Evolutionary conservation across 768 basidiomycete genomes (phyloP), one percentile per base, ranked within the genome.

Genomic region (Rhodotorula sphaerocarpa): DNA sequence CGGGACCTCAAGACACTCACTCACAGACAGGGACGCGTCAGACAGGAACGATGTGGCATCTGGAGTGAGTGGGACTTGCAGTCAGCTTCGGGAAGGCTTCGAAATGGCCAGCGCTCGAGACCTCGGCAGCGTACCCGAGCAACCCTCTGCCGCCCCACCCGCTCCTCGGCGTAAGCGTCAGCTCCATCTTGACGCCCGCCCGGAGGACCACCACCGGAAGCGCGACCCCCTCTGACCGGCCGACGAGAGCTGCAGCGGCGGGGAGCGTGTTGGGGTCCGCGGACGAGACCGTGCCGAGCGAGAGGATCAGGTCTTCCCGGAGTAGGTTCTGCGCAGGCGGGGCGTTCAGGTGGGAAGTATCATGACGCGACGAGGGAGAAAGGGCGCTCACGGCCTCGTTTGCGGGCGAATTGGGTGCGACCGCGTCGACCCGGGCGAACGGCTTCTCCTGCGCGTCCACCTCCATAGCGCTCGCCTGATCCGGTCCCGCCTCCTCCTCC

Each of bases 371-470:
- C 43, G 27, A 12, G 34, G 33, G 12, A 42, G 73, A 6, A 9
- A 5, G 27, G 3, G 36, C 5, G 75, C 81, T 67, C 70, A 95
- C 92, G 51, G 92, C 87, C 68, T 83, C 78, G 14, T 83, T 82
- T 41, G 92, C 90, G 9, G 92, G 92, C 74, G 89, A 88, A 3
- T 78, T 80, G 2, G 86, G 84, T 2, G 88, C 84, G 33, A 95
- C 86, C 5, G 80, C 82, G 64, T 92, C 84, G 11, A 95, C 87
- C 72, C 78, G 85, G 0, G 90, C 90, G 73, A 93, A 89, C 2
- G 88, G 82, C 21, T 67, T 65, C 45, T 58, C 67, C 39, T 50
- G n/a, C n/a, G n/a, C n/a, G n/a, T n/a, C n/a, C n/a, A n/a, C n/a
- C n/a, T n/a, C n/a, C n/a, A n/a, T n/a, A n/a, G n/a, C 63, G 41